These are phyloP conservation scores for Monosporascus sp. DNA, from an alignment of 2,329 filamentous ascomycete genomes.

Conservation along the genomic window DNA sequence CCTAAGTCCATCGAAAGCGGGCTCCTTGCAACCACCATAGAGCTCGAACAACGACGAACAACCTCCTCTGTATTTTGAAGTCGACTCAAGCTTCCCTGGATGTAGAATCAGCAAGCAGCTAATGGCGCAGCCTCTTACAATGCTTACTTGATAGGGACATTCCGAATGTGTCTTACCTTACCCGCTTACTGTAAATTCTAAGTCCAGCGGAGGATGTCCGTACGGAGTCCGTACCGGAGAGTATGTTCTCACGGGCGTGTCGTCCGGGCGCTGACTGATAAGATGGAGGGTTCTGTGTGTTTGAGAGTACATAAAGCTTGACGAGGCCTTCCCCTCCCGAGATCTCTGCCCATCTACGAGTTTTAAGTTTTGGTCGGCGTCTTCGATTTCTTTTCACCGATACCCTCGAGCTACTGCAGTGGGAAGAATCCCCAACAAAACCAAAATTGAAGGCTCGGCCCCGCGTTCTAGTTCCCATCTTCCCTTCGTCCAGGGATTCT, in stretches of 20 bases:
- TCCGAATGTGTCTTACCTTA: background rate
- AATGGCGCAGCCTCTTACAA: background rate
- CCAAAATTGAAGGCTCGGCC: background rate
- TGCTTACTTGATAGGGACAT: background rate
- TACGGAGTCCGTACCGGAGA: background rate
- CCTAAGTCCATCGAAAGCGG: background rate
- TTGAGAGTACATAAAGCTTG: background rate
- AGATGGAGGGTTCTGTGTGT: background rate
- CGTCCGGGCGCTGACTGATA: background rate
- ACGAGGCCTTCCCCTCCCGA: background rate
- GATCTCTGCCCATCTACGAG: background rate
- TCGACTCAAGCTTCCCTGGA: background rate
- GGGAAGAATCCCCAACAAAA: background rate
- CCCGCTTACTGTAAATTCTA: background rate
- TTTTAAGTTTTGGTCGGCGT: background rate
- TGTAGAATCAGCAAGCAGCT: background rate
- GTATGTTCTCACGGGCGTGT: background rate
- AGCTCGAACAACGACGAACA: background rate
- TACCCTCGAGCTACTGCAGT: background rate
- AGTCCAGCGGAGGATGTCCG: background rate
- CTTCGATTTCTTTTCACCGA: background rate
- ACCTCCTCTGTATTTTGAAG: background rate
- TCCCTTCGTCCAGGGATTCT: background rate
- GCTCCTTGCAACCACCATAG: background rate
- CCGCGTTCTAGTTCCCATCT: background rate